These are phyloP conservation scores for Primulina tabacum DNA, from an alignment of 257 asterid genomes.

Conservation along the genomic window DNA sequence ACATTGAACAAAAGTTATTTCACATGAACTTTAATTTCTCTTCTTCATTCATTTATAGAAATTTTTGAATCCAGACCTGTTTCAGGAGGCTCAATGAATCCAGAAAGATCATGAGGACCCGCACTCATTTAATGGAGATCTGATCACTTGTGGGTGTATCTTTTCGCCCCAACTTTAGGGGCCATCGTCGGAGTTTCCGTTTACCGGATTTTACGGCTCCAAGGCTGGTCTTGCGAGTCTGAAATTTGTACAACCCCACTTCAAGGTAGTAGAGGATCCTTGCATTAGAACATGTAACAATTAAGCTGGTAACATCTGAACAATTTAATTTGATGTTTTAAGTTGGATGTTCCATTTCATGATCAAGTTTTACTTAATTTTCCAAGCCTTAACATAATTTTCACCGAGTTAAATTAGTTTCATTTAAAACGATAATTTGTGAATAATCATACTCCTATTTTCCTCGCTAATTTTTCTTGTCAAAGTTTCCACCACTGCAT, in stretches of 20 bases:
- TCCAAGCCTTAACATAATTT: too few species aligned
- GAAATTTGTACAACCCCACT: slow-evolving; percentile 11
- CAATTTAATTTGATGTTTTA: too few species aligned
- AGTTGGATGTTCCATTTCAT: not conserved
- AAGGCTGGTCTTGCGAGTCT: slow-evolving; percentile 70
- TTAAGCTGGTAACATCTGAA: not conserved
- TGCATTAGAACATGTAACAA: slow-evolving; percentile 22
- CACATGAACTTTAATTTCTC: not conserved
- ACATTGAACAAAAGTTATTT: not conserved
- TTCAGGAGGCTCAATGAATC: slow-evolving; percentile 94
- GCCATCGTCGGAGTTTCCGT: slow-evolving; percentile 57
- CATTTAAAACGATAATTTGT: too few species aligned
- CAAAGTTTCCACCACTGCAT: too few species aligned
- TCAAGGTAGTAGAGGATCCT: slow-evolving; percentile 24
- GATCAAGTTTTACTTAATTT: too few species aligned
- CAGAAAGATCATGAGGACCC: slow-evolving; percentile 94
- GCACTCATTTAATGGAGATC: slow-evolving; percentile 73
- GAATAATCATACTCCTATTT: too few species aligned
- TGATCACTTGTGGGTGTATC: slow-evolving; percentile 64
- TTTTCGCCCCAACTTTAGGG: slow-evolving; percentile 71
- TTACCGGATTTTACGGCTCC: slow-evolving; percentile 60
- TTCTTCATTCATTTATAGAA: not conserved
- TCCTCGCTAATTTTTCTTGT: too few species aligned
- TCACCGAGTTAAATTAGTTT: too few species aligned
- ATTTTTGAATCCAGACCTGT: slow-evolving; percentile 52